Evolutionary conservation across 2,329 filamentous ascomycete genomes (phyloP), one percentile per base, ranked within the genome.

Genomic region (Aspergillus sp.): DNA sequence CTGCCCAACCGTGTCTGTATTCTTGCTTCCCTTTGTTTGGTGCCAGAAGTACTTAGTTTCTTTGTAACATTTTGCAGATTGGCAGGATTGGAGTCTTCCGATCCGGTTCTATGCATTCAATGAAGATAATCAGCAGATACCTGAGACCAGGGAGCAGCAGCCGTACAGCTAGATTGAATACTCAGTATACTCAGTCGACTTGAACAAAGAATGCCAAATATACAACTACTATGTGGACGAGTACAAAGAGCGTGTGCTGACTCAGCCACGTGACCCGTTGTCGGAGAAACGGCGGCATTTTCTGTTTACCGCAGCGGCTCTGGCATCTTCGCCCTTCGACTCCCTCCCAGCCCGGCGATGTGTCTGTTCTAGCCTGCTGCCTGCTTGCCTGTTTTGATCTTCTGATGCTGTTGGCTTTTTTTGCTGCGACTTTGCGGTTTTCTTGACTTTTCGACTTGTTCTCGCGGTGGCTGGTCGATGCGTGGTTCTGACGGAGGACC

Each of bases 271-370:
- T 42, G 52, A 55, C 51, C 47, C 53, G 57, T 60, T 60, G 57
- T 57, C 56, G 59, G 56, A 60, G 57, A 53, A 58, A 60, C 57
- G 52, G 50, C 37, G 36, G 34, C 49, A 47, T 60, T 60, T 56
- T 60, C 60, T 60, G 60, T 49, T 55, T 44, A 48, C 56, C 48
- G 42, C 43, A 45, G 25, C 37, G 11, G 10, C 22, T 22, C 30
- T 40, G 26, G 22, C 22, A 15, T 17, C 26, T 15, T 8, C 8
- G 8, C 30, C 17, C 33, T 37, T 45, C 43, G 35, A 40, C 35
- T 26, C 35, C 32, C 24, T 26, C 40, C 37, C 42, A 32, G 46
- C 36, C 38, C 6, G 19, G 41, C 43, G 39, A 51, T 47, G 49
- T 41, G 42, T 37, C 40, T 33, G 37, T 33, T 26, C 35, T 41